These are phyloP conservation scores for Colletotrichum falcatum DNA, from an alignment of 2,329 filamentous ascomycete species.

Conservation along the genomic window DNA sequence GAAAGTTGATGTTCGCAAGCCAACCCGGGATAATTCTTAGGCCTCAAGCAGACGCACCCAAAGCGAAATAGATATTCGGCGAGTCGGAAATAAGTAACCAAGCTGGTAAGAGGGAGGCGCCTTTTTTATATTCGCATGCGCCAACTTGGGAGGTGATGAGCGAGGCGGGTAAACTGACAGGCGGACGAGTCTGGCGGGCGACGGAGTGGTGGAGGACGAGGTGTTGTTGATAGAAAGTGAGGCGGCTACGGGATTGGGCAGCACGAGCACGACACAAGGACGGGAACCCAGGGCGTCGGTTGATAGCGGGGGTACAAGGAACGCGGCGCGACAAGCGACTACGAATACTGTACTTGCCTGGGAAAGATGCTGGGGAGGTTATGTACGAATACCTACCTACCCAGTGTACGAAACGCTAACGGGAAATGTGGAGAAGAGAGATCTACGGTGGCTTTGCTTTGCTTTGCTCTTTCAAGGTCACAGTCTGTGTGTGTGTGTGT, in stretches of 20 bases:
- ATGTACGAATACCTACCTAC: neutral
- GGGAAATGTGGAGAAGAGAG: conserved; percentile 29
- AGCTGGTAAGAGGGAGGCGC: neutral
- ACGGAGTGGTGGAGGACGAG: conserved; percentile 32
- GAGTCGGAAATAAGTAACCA: neutral
- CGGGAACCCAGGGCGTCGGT: conserved; percentile 15
- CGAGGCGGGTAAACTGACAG: conserved; percentile 15
- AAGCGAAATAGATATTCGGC: conserved; percentile 8
- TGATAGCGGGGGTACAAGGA: conserved; percentile 26
- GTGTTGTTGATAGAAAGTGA: conserved; percentile 41
- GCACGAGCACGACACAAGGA: conserved; percentile 28
- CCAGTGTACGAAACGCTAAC: neutral
- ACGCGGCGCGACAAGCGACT: conserved; percentile 12
- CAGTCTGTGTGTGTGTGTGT: conserved; percentile 1
- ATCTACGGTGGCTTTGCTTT: conserved; percentile 5
- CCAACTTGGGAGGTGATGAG: neutral
- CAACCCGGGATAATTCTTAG: conserved; percentile 29
- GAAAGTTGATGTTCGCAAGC: conserved; percentile 38
- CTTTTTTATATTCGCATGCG: conserved; percentile 27
- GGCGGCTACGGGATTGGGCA: conserved; percentile 40
- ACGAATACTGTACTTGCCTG: too few relatives aligned
- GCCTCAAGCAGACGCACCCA: conserved; percentile 31
- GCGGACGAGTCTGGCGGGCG: conserved; percentile 28
- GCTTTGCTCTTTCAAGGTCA: conserved; percentile 7
- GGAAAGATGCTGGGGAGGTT: neutral